These are phyloP conservation scores for Pyrenophora graminea DNA, from an alignment of 2,329 filamentous ascomycete species.

Conservation along the genomic window DNA sequence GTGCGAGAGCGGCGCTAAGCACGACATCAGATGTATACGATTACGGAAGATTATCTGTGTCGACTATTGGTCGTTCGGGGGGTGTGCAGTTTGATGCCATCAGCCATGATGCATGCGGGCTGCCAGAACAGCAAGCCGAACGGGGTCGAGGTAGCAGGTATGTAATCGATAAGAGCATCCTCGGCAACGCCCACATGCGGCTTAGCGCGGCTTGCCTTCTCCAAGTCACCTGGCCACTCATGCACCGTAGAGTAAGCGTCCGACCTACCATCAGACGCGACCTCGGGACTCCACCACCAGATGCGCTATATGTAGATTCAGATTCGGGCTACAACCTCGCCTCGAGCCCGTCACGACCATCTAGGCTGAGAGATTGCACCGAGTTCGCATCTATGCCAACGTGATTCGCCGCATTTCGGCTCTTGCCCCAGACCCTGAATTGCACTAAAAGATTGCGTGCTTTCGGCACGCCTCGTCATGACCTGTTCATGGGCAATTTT, in stretches of 20 bases:
- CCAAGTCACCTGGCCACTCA: conserved; percentile 19
- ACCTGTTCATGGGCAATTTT: conserved; percentile 33
- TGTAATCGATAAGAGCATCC: conserved; percentile 27
- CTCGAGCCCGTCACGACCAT: conserved; percentile 7
- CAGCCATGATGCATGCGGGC: conserved; percentile 27
- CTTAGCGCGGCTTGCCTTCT: conserved; percentile 11
- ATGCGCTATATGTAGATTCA: not conserved
- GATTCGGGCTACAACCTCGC: conserved; percentile 12
- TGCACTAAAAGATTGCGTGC: conserved; percentile 26
- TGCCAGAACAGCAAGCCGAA: conserved; percentile 19
- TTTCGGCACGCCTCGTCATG: conserved; percentile 25
- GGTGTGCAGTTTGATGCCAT: conserved; percentile 20
- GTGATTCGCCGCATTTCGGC: conserved; percentile 21
- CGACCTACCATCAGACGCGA: conserved; percentile 2
- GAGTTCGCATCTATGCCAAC: conserved; percentile 13
- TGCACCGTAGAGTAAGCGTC: conserved; percentile 18
- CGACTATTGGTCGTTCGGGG: conserved; percentile 23
- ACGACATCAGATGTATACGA: conserved; percentile 37
- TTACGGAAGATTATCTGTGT: conserved; percentile 17
- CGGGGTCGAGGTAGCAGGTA: conserved; percentile 20
- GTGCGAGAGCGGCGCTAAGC: conserved; percentile 31
- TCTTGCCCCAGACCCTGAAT: conserved; percentile 19
- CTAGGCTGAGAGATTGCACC: conserved; percentile 9
- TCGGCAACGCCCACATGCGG: conserved; percentile 21
- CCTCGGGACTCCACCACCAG: conserved; percentile 4